Conservation (phyloP, 2,329 filamentous ascomycete species). For the Fusarium albosuccineum region DNA sequence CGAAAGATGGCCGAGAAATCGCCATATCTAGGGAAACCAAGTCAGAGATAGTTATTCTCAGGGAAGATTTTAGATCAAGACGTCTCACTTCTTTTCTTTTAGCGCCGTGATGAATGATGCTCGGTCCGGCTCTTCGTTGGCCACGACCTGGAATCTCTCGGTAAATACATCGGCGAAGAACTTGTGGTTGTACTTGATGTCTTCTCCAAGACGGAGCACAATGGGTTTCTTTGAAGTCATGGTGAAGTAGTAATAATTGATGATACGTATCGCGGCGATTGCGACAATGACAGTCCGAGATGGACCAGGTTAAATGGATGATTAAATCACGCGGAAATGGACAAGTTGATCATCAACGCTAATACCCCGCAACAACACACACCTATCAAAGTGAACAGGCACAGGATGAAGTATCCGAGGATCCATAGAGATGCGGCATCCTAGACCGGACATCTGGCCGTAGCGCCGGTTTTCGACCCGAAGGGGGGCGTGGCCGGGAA, state of each 20-base stretch:
- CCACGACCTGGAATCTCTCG: slow-evolving; percentile 56
- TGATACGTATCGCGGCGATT: neutral
- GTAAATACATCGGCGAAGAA: slow-evolving; percentile 55
- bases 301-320: neutral
- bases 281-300: neutral
- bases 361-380: neutral
- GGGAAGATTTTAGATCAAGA: neutral
- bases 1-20: slow-evolving; percentile 61
- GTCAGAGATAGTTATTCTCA: slow-evolving; percentile 7
- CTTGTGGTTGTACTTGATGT: slow-evolving; percentile 62
- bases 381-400: neutral
- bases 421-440: neutral
- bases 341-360: neutral
- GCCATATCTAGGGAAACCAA: slow-evolving; percentile 30
- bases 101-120: slow-evolving; percentile 56
- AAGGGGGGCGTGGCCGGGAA: neutral
- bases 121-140: slow-evolving; percentile 53
- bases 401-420: neutral
- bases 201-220: slow-evolving; percentile 54
- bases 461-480: neutral
- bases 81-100: slow-evolving; percentile 48
- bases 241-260: neutral
- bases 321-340: neutral
- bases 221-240: slow-evolving; percentile 34
- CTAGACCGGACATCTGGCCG: neutral